Percentiles rank a stretch among this genome's conserved stretches.
These are phyloP conservation scores for Allium fistulosum DNA, from an alignment of 106 monocot species.

Conservation along the genomic window DNA sequence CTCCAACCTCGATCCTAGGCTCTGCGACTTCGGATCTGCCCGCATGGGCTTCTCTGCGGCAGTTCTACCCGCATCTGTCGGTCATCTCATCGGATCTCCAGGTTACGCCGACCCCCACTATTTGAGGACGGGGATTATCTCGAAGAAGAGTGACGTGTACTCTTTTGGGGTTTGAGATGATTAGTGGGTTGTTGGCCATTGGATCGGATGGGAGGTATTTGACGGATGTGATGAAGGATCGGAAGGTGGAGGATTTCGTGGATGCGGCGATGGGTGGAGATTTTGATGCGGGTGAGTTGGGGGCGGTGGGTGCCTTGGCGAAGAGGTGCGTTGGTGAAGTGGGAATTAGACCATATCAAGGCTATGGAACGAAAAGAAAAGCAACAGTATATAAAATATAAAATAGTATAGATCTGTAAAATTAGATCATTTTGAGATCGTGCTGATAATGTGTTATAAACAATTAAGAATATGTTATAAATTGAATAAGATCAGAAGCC, in stretches of 20 bases:
- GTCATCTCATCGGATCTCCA: constrained; percentile 41
- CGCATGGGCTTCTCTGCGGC: constrained; percentile 58
- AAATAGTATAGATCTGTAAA: too few relatives aligned
- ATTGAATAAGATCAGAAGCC: too few relatives aligned
- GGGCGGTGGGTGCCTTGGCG: constrained; percentile 38
- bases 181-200: constrained; percentile 27
- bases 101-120: constrained; percentile 62
- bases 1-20: constrained; percentile 24
- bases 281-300: constrained; percentile 44
- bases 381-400: too few relatives aligned
- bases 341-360: constrained; percentile 65
- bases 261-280: constrained; percentile 33
- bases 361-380: too few relatives aligned
- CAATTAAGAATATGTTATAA: too few relatives aligned
- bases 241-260: constrained; percentile 18
- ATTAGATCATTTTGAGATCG: too few relatives aligned
- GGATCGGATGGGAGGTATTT: constrained; percentile 8
- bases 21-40: constrained; percentile 83
- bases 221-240: constrained; percentile 8
- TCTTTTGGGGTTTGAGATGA: constrained; percentile 73
- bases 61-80: constrained; percentile 14
- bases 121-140: constrained; percentile 41
- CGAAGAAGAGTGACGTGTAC: constrained; percentile 76
- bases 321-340: constrained; percentile 49
- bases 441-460: too few relatives aligned